Evolutionary conservation across 2,329 filamentous ascomycete species (phyloP).

Genomic region (Periconia sp.): DNA sequence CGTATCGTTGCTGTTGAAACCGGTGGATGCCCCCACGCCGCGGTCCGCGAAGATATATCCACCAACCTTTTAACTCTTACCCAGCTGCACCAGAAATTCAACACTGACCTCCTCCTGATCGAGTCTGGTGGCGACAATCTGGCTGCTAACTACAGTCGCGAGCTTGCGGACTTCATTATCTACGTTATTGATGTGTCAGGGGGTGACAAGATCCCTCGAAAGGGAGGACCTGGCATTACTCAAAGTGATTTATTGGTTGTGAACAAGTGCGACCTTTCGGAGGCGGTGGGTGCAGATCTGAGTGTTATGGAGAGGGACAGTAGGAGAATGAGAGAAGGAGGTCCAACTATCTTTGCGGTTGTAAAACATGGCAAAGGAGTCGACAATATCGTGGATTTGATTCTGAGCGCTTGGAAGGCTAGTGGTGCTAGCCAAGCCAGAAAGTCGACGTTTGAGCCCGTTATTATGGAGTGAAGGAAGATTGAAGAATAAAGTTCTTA

Average conservation of each 20-base stretch:
- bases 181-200: constrained; percentile 98
- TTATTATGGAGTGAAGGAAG: constrained; percentile 31
- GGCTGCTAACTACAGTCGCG: constrained; percentile 92
- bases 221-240: constrained; percentile 95
- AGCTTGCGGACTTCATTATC: constrained; percentile 95
- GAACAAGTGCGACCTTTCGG: constrained; percentile 95
- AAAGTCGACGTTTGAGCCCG: constrained; percentile 36
- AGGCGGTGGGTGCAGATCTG: constrained; percentile 86
- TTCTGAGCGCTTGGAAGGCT: constrained; percentile 88
- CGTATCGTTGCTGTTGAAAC: constrained; percentile 97
- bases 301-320: constrained; percentile 93
- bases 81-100: constrained; percentile 79
- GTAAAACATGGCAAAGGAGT: constrained; percentile 91
- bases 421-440: constrained; percentile 66
- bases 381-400: constrained; percentile 82
- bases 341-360: constrained; percentile 92
- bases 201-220: constrained; percentile 93
- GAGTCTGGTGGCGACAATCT: constrained; percentile 96
- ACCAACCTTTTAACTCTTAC: constrained; percentile 92
- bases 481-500: background rate
- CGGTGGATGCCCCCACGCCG: constrained; percentile 93
- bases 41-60: constrained; percentile 94
- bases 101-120: constrained; percentile 84
- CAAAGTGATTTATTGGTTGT: constrained; percentile 92
- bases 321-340: constrained; percentile 89